phyloP scores from a whole-genome alignment of 768 basidiomycete genomes.

The Hygrocybe punicea region DNA sequence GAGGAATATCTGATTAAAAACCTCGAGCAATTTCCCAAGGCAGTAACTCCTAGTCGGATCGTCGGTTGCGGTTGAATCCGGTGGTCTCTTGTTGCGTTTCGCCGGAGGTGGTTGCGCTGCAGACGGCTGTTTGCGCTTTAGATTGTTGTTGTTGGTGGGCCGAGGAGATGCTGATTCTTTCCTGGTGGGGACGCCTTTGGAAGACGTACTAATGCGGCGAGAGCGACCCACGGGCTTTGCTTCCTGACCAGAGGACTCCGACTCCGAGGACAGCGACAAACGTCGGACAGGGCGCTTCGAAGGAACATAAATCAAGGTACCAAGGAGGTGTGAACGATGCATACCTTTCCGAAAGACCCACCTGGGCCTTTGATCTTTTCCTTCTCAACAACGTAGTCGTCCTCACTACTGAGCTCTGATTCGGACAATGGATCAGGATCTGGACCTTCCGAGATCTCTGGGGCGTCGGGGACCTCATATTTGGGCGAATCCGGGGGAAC shows the following conservation, averaged over 20 bases:
- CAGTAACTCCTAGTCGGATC: constrained; percentile 81
- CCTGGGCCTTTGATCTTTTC: constrained; percentile 34
- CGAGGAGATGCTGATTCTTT: constrained; percentile 19
- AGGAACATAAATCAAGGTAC: constrained; percentile 1
- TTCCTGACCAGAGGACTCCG: constrained; percentile 17
- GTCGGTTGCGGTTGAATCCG: constrained; percentile 42
- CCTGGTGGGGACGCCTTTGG: background rate
- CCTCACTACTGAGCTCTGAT: constrained; percentile 56
- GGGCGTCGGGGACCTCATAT: background rate
- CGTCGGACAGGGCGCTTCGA: constrained; percentile 45
- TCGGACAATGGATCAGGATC: constrained; percentile 33
- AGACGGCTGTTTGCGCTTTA: constrained; percentile 57
- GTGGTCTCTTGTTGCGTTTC: constrained; percentile 49
- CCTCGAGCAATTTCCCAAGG: constrained; percentile 66
- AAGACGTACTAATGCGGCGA: constrained; percentile 2
- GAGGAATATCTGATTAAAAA: constrained; percentile 67
- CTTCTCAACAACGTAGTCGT: constrained; percentile 65
- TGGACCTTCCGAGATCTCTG: constrained; percentile 8
- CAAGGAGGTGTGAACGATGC: constrained; percentile 7
- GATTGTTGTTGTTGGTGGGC: constrained; percentile 19
- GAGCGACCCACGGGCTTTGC: constrained; percentile 23
- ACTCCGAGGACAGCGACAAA: constrained; percentile 40
- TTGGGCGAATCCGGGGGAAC: constrained; percentile 19
- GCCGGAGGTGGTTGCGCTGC: constrained; percentile 39
- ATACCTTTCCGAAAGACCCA: constrained; percentile 41